Percentiles rank a stretch among this genome's conserved stretches.
These are phyloP conservation scores for Amanita pseudoporphyria DNA, from an alignment of 768 basidiomycete species.

Conservation along the genomic window DNA sequence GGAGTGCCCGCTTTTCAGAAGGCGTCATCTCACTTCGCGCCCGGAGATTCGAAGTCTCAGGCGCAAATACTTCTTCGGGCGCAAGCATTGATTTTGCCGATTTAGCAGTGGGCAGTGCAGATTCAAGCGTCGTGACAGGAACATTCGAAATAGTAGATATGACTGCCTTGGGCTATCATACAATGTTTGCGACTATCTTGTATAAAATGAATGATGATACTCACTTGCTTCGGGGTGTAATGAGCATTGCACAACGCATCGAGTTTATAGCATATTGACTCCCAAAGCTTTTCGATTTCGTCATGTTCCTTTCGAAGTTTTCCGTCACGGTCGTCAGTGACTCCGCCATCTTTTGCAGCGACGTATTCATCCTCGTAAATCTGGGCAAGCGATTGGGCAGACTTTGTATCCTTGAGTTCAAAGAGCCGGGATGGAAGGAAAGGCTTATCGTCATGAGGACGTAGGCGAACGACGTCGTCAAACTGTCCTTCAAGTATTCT, in stretches of 20 bases:
- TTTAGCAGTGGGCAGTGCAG: conserved; percentile 78
- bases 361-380: conserved; percentile 93
- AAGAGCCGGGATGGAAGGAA: conserved; percentile 87
- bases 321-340: conserved; percentile 73
- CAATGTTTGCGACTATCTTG: not conserved
- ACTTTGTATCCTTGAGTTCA: conserved; percentile 85
- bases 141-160: conserved; percentile 82
- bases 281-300: conserved; percentile 79
- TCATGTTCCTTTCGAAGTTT: conserved; percentile 84
- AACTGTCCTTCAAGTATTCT: conserved; percentile 80
- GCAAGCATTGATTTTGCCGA: conserved; percentile 76
- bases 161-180: conserved; percentile 68
- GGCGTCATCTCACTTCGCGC: conserved; percentile 79
- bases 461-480: conserved; percentile 86
- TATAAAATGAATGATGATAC: conserved; percentile 16
- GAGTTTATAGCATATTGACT: conserved; percentile 74
- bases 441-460: conserved; percentile 70
- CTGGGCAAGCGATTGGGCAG: conserved; percentile 82
- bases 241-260: conserved; percentile 94
- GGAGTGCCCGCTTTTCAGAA: conserved; percentile 64
- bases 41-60: conserved; percentile 44
- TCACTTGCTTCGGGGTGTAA: conserved; percentile 88
- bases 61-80: conserved; percentile 83
- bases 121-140: conserved; percentile 77
- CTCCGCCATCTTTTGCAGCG: conserved; percentile 48